Evolutionary conservation across 805 yeast species (phyloP).

Genomic region (Ogataea trehalophila): DNA sequence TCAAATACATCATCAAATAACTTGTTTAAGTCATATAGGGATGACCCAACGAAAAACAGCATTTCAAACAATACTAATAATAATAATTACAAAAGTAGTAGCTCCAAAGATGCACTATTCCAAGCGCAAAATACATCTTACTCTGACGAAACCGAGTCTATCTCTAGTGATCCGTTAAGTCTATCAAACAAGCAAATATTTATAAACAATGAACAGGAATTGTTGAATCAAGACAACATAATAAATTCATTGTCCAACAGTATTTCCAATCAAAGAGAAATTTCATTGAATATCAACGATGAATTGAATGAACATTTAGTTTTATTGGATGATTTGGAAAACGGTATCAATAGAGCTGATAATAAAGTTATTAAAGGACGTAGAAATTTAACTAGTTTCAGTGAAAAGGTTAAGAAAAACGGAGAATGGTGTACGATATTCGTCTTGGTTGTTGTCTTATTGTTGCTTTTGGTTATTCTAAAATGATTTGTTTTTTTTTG

Average conservation of each 20-base stretch:
- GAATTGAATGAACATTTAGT: constrained; percentile 47
- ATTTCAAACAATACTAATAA: background rate
- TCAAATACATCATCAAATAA: constrained; percentile 1
- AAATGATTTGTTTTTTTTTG: constrained; percentile 18
- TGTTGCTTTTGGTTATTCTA: constrained; percentile 38
- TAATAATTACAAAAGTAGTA: background rate
- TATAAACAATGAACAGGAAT: constrained; percentile 40
- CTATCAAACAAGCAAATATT: constrained; percentile 29
- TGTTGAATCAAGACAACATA: constrained; percentile 42
- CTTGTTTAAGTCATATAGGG: constrained; percentile 8
- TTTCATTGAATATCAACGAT: constrained; percentile 42
- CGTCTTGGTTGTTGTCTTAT: constrained; percentile 37
- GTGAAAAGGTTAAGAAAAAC: constrained; percentile 39
- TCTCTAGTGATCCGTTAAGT: constrained; percentile 8
- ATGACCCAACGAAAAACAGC: constrained; percentile 4
- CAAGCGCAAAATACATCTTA: background rate
- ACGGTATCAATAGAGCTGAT: constrained; percentile 39
- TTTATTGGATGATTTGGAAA: constrained; percentile 45
- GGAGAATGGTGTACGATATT: constrained; percentile 47
- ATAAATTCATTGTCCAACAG: constrained; percentile 37
- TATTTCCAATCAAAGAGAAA: constrained; percentile 38
- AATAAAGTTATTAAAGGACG: constrained; percentile 38
- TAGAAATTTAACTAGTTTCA: constrained; percentile 34
- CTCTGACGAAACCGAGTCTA: constrained; percentile 1
- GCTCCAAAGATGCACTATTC: too few species aligned